Percentiles rank a stretch among this genome's conserved stretches.
Evolutionary conservation across 768 basidiomycete species (phyloP).

Genomic region (Russula dissimulans): DNA sequence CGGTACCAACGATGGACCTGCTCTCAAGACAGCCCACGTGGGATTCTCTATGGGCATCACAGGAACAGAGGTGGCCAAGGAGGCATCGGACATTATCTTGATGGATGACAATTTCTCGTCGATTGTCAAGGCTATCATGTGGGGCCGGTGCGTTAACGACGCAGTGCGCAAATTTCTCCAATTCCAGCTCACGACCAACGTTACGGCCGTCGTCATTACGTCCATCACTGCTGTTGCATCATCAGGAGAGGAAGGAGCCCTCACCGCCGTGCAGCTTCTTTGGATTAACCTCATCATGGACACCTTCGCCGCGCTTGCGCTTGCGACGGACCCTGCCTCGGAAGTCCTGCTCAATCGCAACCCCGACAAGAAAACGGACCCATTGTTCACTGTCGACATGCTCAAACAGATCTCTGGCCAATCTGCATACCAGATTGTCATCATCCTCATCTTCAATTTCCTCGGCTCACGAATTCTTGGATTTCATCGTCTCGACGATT

Average conservation of each 20-base stretch:
- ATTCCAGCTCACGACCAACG: slow-evolving; percentile 90
- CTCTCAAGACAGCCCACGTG: slow-evolving; percentile 90
- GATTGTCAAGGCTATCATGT: slow-evolving; percentile 96
- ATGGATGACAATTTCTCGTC: slow-evolving; percentile 98
- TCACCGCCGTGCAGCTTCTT: slow-evolving; percentile 91
- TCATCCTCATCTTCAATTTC: slow-evolving; percentile 89
- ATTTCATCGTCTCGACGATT: slow-evolving; percentile 30
- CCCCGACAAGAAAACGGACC: slow-evolving; percentile 83
- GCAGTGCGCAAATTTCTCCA: slow-evolving; percentile 96
- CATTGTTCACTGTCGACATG: slow-evolving; percentile 90
- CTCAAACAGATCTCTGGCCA: slow-evolving; percentile 93
- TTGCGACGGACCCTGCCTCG: slow-evolving; percentile 93
- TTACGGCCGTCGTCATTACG: slow-evolving; percentile 91
- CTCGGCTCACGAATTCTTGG: slow-evolving; percentile 64
- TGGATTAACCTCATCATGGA: slow-evolving; percentile 99
- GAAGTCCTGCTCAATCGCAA: slow-evolving; percentile 74
- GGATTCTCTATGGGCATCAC: slow-evolving; percentile 97
- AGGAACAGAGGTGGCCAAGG: slow-evolving; percentile 97
- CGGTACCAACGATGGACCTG: slow-evolving; percentile 96
- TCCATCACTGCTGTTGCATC: slow-evolving; percentile 87
- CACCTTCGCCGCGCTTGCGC: slow-evolving; percentile 93
- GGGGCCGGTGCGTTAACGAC: slow-evolving; percentile 98
- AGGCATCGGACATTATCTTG: slow-evolving; percentile 96
- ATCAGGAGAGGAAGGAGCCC: slow-evolving; percentile 63
- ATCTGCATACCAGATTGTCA: slow-evolving; percentile 72